Percentiles rank a stretch among this genome's conserved stretches.
phyloP scores from a whole-genome alignment of 345 rosid species.

The Populus nigra region DNA sequence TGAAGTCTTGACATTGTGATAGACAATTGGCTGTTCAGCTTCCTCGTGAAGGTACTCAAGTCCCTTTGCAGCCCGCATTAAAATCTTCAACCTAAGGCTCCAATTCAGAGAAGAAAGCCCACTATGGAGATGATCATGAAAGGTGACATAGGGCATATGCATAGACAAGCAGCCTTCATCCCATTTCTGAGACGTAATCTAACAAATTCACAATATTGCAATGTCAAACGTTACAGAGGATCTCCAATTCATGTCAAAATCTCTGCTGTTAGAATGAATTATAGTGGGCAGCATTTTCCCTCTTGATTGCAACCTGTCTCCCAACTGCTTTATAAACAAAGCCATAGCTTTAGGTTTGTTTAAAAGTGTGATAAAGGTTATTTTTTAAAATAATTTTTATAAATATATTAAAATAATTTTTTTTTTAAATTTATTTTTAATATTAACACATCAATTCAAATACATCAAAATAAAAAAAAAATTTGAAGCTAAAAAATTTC shows the following conservation, averaged over 20 bases:
- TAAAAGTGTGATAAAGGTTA: rapidly evolving
- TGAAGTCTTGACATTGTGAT: constrained; percentile 65
- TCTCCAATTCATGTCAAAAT: constrained; percentile 70
- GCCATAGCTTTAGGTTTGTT: constrained; percentile 76
- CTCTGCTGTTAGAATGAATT: constrained; percentile 73
- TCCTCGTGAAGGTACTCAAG: constrained; percentile 83
- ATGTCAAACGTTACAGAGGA: constrained; percentile 74
- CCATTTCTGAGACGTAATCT: constrained; percentile 86
- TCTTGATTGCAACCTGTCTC: constrained; percentile 79
- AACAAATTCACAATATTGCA: constrained; percentile 76
- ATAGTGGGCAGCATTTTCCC: constrained; percentile 95
- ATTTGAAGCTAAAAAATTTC: no score
- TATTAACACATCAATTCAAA: no score
- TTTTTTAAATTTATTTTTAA: no score
- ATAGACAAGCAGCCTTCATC: constrained; percentile 79
- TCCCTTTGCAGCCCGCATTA: constrained; percentile 77
- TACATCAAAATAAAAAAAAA: no score
- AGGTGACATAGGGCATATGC: constrained; percentile 87
- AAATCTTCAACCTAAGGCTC: constrained; percentile 60
- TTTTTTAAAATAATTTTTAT: no score
- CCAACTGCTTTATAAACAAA: constrained; percentile 91
- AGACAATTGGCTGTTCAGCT: constrained; percentile 58
- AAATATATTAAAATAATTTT: no score
- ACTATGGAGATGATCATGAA: constrained; percentile 77
- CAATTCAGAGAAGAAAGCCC: constrained; percentile 74